Evolutionary conservation across 164 flowering plant species (phyloP).

Genomic region (Chimonanthus salicifolius): DNA sequence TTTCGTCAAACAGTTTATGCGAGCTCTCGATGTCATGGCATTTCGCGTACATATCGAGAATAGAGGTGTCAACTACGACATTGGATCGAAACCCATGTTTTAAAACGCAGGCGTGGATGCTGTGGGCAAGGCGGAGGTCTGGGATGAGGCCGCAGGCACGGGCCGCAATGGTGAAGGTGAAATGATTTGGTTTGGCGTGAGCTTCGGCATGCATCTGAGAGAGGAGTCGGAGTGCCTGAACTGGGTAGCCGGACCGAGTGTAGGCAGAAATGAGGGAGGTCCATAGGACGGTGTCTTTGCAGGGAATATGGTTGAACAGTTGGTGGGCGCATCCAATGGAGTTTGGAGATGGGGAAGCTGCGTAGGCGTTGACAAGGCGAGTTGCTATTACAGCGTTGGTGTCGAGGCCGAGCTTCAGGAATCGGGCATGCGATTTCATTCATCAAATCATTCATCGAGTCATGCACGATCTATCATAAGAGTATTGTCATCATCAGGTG

Average conservation of each 20-base stretch:
- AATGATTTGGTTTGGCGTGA: slow-evolving; percentile 24
- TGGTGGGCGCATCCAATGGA: slow-evolving; percentile 24
- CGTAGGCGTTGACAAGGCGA: slow-evolving; percentile 27
- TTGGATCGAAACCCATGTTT: slow-evolving; percentile 24
- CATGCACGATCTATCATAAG: neutral
- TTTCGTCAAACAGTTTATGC: slow-evolving; percentile 25
- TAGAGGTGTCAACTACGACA: slow-evolving; percentile 29
- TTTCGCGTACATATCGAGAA: slow-evolving; percentile 28
- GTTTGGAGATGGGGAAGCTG: neutral
- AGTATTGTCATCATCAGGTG: no score
- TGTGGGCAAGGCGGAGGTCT: slow-evolving; percentile 18
- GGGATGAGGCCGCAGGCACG: slow-evolving; percentile 20
- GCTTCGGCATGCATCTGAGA: slow-evolving; percentile 19
- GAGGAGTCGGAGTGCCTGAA: slow-evolving; percentile 29
- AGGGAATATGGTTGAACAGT: slow-evolving; percentile 32
- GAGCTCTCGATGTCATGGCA: slow-evolving; percentile 15
- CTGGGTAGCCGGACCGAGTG: slow-evolving; percentile 14
- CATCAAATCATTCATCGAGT: neutral
- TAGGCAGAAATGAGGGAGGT: slow-evolving; percentile 33
- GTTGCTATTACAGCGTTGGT: slow-evolving; percentile 21
- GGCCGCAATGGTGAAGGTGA: slow-evolving; percentile 21
- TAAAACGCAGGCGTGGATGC: slow-evolving; percentile 20
- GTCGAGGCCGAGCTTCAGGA: slow-evolving; percentile 33
- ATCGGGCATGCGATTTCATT: slow-evolving; percentile 19
- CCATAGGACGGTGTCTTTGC: slow-evolving; percentile 34